Evolutionary conservation across 176 grass and related monocot species (phyloP), one percentile per base, ranked within the genome.

Genomic region (Rhynchospora breviuscula): DNA sequence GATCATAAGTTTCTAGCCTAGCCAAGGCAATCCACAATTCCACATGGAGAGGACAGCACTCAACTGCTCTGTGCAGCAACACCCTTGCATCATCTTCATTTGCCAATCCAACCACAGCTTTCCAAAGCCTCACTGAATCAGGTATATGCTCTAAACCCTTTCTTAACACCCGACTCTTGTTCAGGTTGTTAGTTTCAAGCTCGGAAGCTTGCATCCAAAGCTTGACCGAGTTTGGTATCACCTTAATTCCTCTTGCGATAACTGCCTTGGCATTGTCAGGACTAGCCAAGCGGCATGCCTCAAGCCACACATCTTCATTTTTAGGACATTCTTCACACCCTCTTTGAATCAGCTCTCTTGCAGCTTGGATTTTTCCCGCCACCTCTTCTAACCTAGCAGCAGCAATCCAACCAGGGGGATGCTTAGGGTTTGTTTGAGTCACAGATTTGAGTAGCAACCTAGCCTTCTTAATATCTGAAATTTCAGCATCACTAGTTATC

Each of bases 401-500:
- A 17, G 94, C 94, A 78, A 97, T 97, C 94, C 94, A 97, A 84
- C 94, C 94, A 3, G 94, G 94, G 18, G 94, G 91, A 3, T 97
- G 94, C 69, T 97, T 97, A 21, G 94, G 94, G 65, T 97, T 97
- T 1, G 94, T 97, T 87, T 94, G 94, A 0, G 88, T 97, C 78
- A 97, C 92, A 12, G 94, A 97, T 82, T 94, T 94, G 15, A 94
- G 90, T 79, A 97, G 51, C 52, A 97, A 82, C 12, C 92, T 89
- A 2, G 94, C 94, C 87, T 97, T 97, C 54, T 97, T 97, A 59
- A 97, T 94, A 85, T 97, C 94, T 40, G 92, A 97, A 48, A 97
- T 97, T 86, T 97, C 94, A 19, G 94, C 94, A 73, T 97, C 94
- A 25, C 94, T 97, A 6, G 94, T 97, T 60, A 97, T 97, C 60